A percentile compares a stretch with the other conserved stretches of the same genome.
Evolutionary conservation across 2,329 filamentous ascomycete species (phyloP).

Genomic region (Fusarium sp.): DNA sequence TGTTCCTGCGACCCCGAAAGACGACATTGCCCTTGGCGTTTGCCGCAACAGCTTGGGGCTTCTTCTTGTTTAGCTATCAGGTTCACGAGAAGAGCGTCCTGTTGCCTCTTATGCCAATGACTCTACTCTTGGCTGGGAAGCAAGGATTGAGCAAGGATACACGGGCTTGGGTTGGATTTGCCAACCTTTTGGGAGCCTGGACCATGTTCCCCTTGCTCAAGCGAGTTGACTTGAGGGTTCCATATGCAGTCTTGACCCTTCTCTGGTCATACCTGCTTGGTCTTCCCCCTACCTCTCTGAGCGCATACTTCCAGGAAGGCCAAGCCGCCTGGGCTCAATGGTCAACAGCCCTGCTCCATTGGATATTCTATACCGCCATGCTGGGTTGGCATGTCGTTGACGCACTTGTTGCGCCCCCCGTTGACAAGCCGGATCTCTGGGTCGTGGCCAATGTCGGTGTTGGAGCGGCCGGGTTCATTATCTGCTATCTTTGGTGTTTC

Average conservation of each 20-base stretch:
- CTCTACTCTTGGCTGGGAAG: constrained; percentile 82
- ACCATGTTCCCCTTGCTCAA: constrained; percentile 93
- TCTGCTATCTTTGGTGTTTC: constrained; percentile 94
- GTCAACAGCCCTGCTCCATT: constrained; percentile 77
- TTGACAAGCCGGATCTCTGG: constrained; percentile 91
- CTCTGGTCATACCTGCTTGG: constrained; percentile 94
- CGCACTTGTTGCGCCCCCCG: constrained; percentile 74
- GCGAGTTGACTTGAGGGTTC: constrained; percentile 84
- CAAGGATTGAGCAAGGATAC: constrained; percentile 81
- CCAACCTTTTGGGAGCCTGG: constrained; percentile 89
- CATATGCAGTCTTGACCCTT: constrained; percentile 85
- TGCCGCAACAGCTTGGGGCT: constrained; percentile 90
- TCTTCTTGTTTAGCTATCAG: constrained; percentile 97
- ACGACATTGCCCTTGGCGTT: constrained; percentile 83
- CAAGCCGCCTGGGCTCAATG: constrained; percentile 53
- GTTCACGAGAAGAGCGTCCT: constrained; percentile 98
- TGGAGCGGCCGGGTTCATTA: constrained; percentile 84
- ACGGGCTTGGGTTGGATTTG: constrained; percentile 95
- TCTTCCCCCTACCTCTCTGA: constrained; percentile 81
- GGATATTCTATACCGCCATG: constrained; percentile 82
- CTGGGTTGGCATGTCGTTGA: constrained; percentile 84
- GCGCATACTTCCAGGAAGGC: constrained; percentile 72
- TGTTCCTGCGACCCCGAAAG: constrained; percentile 83
- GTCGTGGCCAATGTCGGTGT: constrained; percentile 90
- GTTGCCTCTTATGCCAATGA: constrained; percentile 93